Base-by-base conservation (phyloP, 78 protist species). In the Carpediemonas membranifera region DNA sequence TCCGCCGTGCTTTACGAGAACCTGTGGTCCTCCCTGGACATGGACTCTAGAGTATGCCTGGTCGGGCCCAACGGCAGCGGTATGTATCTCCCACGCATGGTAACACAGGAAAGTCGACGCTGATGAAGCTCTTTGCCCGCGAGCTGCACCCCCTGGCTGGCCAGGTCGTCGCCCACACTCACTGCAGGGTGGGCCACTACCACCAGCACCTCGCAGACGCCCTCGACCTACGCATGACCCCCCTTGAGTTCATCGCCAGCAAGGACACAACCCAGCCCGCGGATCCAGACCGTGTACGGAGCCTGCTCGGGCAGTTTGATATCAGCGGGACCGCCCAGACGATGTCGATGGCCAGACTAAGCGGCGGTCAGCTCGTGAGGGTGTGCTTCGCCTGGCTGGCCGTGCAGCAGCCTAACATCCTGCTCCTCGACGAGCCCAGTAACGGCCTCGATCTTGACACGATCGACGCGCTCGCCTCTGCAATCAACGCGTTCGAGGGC, bases 11-110 rank as follows among this genome's bases (percentile, higher is more conserved):
- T n/a, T n/a, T n/a, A n/a, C n/a, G n/a, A n/a, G n/a, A n/a, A n/a
- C n/a, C n/a, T n/a, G n/a, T n/a, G n/a, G n/a, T n/a, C n/a, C n/a
- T n/a, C n/a, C n/a, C n/a, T n/a, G 33, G 87, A 83, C 33, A 9
- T 76, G 69, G 87, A 84, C 54, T 24, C 71, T 14, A 82, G 89
- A 54, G 67, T 91, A 34, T 78, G 84, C 18, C 30, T 91, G 0
- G 93, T 91, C 35, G 96, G 96, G 5, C 86, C 87, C 36, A 91
- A 91, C 76, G 96, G 96, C 19, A 78, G n/a, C n/a, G n/a, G n/a
- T n/a, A n/a, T n/a, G n/a, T n/a, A n/a, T n/a, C n/a, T n/a, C n/a
- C n/a, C n/a, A n/a, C n/a, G n/a, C n/a, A n/a, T n/a, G n/a, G n/a
- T n/a, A n/a, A n/a, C n/a, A n/a, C 79, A 0, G 96, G 96, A 51